Percentiles rank a stretch among this genome's conserved stretches.
phyloP scores from a whole-genome alignment of 345 rosid species.

The Draba incana region DNA sequence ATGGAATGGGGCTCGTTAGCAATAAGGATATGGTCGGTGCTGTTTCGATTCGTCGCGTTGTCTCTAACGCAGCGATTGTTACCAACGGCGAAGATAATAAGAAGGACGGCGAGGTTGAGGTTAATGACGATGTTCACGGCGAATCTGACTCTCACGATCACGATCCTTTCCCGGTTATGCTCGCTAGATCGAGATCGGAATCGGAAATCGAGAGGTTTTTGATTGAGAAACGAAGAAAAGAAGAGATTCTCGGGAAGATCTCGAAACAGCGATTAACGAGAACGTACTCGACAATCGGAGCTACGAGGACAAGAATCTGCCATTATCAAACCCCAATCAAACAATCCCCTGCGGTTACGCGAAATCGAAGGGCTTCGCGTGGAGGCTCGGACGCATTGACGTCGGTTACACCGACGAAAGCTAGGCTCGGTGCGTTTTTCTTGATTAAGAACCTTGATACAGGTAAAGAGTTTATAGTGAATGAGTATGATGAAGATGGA shows the following conservation, averaged over 20 bases:
- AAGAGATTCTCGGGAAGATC: conserved; percentile 55
- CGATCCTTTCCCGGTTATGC: conserved; percentile 40
- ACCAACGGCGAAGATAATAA: not conserved
- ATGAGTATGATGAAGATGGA: conserved; percentile 80
- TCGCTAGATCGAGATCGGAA: conserved; percentile 70
- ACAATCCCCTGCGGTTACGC: conserved; percentile 40
- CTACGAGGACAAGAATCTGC: conserved; percentile 45
- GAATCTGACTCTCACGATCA: conserved; percentile 19
- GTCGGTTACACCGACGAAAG: conserved; percentile 37
- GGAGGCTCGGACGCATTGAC: conserved; percentile 39
- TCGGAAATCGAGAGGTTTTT: conserved; percentile 64
- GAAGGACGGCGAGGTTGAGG: conserved; percentile 42
- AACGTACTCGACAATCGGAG: conserved; percentile 59
- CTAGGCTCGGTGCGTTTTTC: conserved; percentile 63
- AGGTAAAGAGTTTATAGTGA: conserved; percentile 81
- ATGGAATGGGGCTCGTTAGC: conserved; percentile 76
- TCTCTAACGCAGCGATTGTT: conserved; percentile 16
- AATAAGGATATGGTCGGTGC: conserved; percentile 48
- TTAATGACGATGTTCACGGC: conserved; percentile 6
- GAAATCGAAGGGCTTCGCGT: conserved; percentile 36
- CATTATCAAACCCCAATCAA: conserved; percentile 50
- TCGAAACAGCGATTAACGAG: conserved; percentile 78
- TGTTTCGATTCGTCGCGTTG: conserved; percentile 42
- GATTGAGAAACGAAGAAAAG: conserved; percentile 56
- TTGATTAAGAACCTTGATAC: conserved; percentile 90